phyloP scores from a whole-genome alignment of 225 moss, liverwort and hornwort genomes.

The Lunularia cruciata region DNA sequence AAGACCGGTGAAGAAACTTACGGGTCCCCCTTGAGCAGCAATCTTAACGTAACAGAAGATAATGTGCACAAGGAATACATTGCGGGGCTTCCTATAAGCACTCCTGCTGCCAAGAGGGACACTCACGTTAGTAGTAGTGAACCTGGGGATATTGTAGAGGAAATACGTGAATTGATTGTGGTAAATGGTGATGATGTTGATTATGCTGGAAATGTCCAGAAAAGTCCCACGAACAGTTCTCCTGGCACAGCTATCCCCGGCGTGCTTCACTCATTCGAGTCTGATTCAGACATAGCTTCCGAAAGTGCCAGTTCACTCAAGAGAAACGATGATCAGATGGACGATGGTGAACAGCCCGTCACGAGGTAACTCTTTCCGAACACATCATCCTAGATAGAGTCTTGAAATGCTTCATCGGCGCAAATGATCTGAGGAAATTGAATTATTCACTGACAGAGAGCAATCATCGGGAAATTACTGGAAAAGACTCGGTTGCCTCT shows the following conservation, averaged over 20 bases:
- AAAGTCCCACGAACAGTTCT: neutral
- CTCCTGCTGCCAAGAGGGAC: neutral
- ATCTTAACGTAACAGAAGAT: neutral
- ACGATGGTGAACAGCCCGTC: neutral
- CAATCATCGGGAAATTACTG: neutral
- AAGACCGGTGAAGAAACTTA: neutral
- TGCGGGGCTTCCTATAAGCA: neutral
- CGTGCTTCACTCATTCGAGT: neutral
- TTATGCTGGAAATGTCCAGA: neutral
- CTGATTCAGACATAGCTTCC: neutral
- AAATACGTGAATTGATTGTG: neutral
- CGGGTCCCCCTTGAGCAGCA: neutral
- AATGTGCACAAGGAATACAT: neutral
- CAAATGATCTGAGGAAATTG: neutral
- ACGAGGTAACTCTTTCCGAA: neutral
- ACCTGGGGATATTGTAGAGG: conserved; percentile 18
- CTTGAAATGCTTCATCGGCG: neutral
- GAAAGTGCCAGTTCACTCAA: neutral
- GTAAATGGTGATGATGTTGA: neutral
- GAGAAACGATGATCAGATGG: neutral
- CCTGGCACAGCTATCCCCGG: neutral
- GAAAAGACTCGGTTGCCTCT: conserved; percentile 14
- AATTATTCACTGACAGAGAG: neutral
- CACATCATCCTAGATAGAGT: neutral
- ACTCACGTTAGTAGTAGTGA: conserved; percentile 4